Conservation (phyloP, 75 land plant species). For the Gnetum montanum region DNA sequence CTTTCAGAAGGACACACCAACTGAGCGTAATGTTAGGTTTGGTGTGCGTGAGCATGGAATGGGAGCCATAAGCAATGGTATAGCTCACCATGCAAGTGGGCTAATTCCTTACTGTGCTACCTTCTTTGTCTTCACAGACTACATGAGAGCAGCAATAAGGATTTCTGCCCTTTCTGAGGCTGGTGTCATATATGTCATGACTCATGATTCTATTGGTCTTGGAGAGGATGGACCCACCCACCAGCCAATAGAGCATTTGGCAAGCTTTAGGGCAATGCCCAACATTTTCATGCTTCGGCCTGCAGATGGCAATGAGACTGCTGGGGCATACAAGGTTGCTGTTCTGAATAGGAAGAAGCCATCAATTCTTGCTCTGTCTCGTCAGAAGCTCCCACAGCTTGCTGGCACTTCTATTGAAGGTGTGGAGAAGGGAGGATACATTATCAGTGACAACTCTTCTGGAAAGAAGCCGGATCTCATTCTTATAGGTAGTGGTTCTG, state of each 20-base stretch:
- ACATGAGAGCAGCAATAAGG: constrained; percentile 71
- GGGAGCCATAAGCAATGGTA: constrained; percentile 90
- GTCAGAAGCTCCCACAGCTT: constrained; percentile 76
- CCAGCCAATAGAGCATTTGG: constrained; percentile 80
- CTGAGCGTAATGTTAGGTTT: constrained; percentile 58
- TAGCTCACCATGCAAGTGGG: constrained; percentile 60
- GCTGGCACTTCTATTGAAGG: constrained; percentile 64
- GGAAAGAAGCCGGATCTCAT: constrained; percentile 67
- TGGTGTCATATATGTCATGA: constrained; percentile 83
- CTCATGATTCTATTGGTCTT: constrained; percentile 87
- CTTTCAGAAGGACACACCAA: constrained; percentile 68
- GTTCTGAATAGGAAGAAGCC: constrained; percentile 51
- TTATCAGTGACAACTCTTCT: constrained; percentile 45
- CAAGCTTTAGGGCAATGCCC: constrained; percentile 85
- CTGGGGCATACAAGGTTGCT: constrained; percentile 76
- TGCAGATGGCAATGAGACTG: constrained; percentile 83
- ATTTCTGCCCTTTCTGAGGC: constrained; percentile 65
- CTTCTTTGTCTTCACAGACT: constrained; percentile 84
- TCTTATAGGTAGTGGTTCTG: constrained; percentile 72
- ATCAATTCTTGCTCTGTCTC: constrained; percentile 62
- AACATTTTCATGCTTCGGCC: constrained; percentile 69
- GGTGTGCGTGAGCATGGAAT: constrained; percentile 91
- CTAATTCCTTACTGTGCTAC: constrained; percentile 77
- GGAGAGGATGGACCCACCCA: constrained; percentile 96
- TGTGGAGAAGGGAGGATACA: constrained; percentile 69